A percentile compares a stretch with the other conserved stretches of the same genome.
Conservation (phyloP, 176 grass and related monocot species). For the Themeda triandra region DNA sequence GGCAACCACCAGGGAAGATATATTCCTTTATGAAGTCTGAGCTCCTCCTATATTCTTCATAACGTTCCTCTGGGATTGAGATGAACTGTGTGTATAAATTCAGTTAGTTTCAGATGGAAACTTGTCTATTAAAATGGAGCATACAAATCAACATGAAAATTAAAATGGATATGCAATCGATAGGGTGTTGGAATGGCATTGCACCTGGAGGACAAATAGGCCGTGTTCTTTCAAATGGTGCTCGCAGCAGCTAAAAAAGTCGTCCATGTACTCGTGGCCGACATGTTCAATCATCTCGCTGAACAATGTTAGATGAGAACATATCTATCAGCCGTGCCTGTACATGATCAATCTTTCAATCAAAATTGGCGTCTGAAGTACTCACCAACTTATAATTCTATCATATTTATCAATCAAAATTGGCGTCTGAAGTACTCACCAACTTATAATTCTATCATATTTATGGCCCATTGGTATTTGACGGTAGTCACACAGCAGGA, state of each 20-base stretch:
- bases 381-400: too few relatives aligned
- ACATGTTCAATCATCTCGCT: conserved; percentile 90
- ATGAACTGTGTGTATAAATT: conserved; percentile 34
- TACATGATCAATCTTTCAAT: not conserved
- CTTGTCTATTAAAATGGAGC: not conserved
- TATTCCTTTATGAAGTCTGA: conserved; percentile 87
- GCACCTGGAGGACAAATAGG: conserved; percentile 39
- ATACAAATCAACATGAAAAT: not conserved
- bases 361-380: not conserved
- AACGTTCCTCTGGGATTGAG: conserved; percentile 65
- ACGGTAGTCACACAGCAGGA: conserved; percentile 73
- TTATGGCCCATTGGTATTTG: conserved; percentile 45
- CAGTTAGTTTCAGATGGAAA: not conserved
- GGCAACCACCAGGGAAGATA: conserved; percentile 73
- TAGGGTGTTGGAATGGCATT: not conserved
- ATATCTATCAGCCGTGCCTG: too few relatives aligned
- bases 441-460: conserved; percentile 78
- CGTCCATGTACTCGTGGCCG: conserved; percentile 77
- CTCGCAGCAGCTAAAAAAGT: conserved; percentile 69
- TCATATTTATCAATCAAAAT: too few relatives aligned
- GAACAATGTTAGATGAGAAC: not conserved
- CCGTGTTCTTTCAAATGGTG: conserved; percentile 58
- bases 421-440: too few relatives aligned
- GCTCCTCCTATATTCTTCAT: conserved; percentile 67
- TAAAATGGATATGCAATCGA: not conserved